Percentiles rank a stretch among this genome's conserved stretches.
phyloP scores from a whole-genome alignment of 768 basidiomycete species.

The Leccinellum albellum region DNA sequence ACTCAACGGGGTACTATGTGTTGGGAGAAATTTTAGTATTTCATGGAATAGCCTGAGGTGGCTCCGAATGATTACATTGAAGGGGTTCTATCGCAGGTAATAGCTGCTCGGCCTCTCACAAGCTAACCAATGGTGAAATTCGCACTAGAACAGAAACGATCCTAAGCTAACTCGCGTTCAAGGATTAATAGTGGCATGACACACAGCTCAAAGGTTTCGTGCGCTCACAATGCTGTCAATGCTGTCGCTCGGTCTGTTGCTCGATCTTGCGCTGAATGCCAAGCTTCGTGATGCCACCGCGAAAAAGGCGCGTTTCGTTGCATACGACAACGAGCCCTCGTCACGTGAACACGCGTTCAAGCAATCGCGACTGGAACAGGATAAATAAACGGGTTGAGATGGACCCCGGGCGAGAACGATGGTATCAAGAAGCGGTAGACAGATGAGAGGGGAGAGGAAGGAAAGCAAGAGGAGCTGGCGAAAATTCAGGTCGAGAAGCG shows the following conservation, averaged over 20 bases:
- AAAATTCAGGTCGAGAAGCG: conserved; percentile 25
- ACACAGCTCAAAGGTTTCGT: too few species aligned
- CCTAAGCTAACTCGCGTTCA: too few species aligned
- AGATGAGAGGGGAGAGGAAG: conserved; percentile 62
- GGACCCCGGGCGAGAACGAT: conserved; percentile 55
- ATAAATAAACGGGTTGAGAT: conserved; percentile 49
- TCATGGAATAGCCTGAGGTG: too few species aligned
- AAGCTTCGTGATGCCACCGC: conserved; percentile 70
- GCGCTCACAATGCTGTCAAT: too few species aligned
- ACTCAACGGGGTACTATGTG: too few species aligned
- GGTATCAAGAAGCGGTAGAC: conserved; percentile 66
- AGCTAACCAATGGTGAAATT: too few species aligned
- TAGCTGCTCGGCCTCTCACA: too few species aligned
- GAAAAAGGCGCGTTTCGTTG: conserved; percentile 62
- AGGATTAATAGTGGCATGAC: too few species aligned
- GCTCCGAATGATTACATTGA: too few species aligned
- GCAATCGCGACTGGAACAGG: conserved; percentile 61
- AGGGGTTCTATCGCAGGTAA: too few species aligned
- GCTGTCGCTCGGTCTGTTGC: conserved; percentile 41
- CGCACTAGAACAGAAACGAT: too few species aligned
- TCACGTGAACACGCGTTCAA: conserved; percentile 76
- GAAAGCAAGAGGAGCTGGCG: conserved; percentile 44
- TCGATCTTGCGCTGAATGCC: conserved; percentile 81
- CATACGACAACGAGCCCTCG: conserved; percentile 61
- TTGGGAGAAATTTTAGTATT: too few species aligned